Evolutionary conservation across 2,329 filamentous ascomycete species (phyloP), one percentile per base, ranked within the genome.

Genomic region (Acrodontium crateriforme): DNA sequence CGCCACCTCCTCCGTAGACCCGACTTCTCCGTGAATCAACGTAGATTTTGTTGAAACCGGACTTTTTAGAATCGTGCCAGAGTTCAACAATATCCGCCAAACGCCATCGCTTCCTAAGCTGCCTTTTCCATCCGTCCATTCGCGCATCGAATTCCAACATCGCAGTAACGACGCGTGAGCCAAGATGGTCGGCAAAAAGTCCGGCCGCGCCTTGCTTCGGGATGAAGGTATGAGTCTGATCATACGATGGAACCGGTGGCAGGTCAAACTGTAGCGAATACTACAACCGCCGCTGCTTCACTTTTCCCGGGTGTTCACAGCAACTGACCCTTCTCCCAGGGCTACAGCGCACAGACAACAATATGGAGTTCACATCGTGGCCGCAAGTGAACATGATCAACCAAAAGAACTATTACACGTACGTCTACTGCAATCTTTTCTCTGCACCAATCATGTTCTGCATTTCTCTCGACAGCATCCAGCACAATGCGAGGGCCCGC

Each of bases 401-500:
- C 53, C 89, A 98, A 56, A 98, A 98, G 63, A 98, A 98, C 56
- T 98, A 98, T 58, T 94, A 94, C 55, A 93, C 85, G 82, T 89
- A 67, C 36, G 74, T 62, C 26, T 5, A 28, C 27, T 14, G 16
- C 24, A 9, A 17, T 23, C 14, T 3, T 23, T 28, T 17, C 24
- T 24, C 13, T 10, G 24, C 25, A 16, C 20, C 10, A 12, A 20
- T n/a, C n/a, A 8, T n/a, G 8, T 20, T 14, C 12, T 20, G 27
- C 16, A 26, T 18, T 16, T 24, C 25, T 9, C 6, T 49, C 49
- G 47, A 46, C 49, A 9, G 46, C 39, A 14, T 38, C 46, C 14
- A 47, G 49, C 26, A 37, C 48, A 12, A 30, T 50, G 16, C 45
- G 49, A 29, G 44, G 40, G 18, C 30, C 49, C 23, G 36, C 45